Base-by-base conservation (phyloP, 768 basidiomycete genomes). In the Amanita phalloides region DNA sequence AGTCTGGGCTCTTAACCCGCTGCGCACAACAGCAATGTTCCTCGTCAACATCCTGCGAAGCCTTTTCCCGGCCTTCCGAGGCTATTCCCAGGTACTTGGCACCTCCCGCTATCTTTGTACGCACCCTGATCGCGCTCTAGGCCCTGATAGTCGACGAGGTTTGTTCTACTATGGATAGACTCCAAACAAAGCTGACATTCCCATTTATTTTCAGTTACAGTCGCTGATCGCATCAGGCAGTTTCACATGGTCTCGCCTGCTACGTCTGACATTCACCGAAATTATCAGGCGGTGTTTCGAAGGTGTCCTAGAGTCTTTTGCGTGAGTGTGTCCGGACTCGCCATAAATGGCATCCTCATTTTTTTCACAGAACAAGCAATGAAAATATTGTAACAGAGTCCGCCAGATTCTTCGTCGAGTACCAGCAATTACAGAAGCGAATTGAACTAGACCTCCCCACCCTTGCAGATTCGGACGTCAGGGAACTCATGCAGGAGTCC, bases 141-240 rank as follows among this genome's bases (percentile, higher is more conserved):
- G 87, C 87, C 49, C 67, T 87, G 64, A 86, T 90, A 58, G 81
- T 90, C 57, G 83, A 91, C 67, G 86, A 91, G 77, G 88, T 84
- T 49, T 32, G 81, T 65, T 49, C 25, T 51, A 48, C 21, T 7
- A 32, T 21, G 46, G 52, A 37, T 47, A 49, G 55, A 55, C 46
- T 57, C 48, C 55, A 28, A 32, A 33, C 26, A 36, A 47, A 32
- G 20, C 45, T 47, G 32, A 47, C 32, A 30, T 32, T 14, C 17
- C 45, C 53, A 23, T 7, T 41, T 14, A 41, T 46, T 45, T 53
- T 54, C 61, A 90, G 88, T 67, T 90, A 41, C 88, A 89, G 60
- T 68, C 74, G 43, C 57, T 87, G 57, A 71, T 90, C 57, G 73
- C 75, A 45, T 86, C 88, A 53, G 79, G 77, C n/a, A 71, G 75